These are phyloP conservation scores for Globisporangium megalacanthum DNA, from an alignment of 352 stramenopile species.

Conservation along the genomic window DNA sequence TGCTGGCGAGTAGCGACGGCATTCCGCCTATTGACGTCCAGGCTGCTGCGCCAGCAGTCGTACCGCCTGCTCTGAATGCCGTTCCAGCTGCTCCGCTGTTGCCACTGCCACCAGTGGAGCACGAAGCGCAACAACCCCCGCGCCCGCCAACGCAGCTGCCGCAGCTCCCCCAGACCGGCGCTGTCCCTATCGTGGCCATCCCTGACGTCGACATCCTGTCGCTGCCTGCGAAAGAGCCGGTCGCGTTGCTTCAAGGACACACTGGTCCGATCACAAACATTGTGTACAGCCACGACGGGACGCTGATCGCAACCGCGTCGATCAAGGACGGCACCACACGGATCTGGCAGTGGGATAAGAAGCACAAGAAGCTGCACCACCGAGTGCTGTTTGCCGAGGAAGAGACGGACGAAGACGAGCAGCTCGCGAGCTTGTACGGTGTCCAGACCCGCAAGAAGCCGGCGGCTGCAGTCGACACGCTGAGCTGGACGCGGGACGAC, in stretches of 20 bases:
- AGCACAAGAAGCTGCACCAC: conserved; percentile 50
- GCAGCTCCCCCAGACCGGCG: conserved; percentile 40
- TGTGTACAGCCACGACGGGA: conserved; percentile 86
- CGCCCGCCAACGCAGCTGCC: conserved; percentile 35
- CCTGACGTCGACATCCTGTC: conserved; percentile 39
- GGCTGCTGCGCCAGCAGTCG: not conserved
- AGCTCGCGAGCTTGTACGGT: conserved; percentile 41
- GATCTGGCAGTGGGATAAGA: conserved; percentile 60
- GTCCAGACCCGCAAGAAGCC: conserved; percentile 36
- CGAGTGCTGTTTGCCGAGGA: conserved; percentile 46
- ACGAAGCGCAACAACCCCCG: not conserved
- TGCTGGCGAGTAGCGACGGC: conserved; percentile 16
- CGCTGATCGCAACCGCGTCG: conserved; percentile 91
- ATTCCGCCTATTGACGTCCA: conserved; percentile 9
- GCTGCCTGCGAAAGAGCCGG: conserved; percentile 41
- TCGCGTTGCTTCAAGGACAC: conserved; percentile 81
- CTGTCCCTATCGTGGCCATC: conserved; percentile 31
- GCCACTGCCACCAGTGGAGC: not conserved
- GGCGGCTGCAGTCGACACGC: conserved; percentile 48
- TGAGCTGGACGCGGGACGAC: conserved; percentile 63
- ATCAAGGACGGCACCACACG: conserved; percentile 90
- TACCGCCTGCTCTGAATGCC: not conserved
- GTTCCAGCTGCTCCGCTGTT: not conserved
- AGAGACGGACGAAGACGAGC: conserved; percentile 33
- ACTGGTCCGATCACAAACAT: conserved; percentile 93